Evolutionary conservation across 2,329 filamentous ascomycete species (phyloP).

Genomic region (Calonectria hongkongensis): DNA sequence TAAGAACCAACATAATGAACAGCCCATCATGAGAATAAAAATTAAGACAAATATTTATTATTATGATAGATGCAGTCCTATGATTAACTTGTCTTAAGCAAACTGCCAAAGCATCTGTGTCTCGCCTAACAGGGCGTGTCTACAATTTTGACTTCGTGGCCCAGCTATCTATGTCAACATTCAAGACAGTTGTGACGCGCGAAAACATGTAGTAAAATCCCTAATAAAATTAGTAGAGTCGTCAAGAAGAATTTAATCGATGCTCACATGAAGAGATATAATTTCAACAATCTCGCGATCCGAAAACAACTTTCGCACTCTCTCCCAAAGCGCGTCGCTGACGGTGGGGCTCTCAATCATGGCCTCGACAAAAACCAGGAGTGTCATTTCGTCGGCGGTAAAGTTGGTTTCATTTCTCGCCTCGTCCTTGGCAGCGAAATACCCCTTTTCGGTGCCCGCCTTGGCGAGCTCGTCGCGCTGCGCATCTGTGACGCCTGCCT

Average conservation of each 20-base stretch:
- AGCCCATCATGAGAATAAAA: too few species aligned
- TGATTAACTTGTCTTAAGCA: too few species aligned
- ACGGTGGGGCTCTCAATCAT: background rate
- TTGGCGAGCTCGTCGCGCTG: background rate
- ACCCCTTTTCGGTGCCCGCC: background rate
- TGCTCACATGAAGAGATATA: background rate
- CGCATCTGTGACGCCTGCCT: background rate
- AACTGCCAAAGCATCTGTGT: too few species aligned
- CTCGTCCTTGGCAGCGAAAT: background rate
- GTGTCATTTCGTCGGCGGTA: background rate
- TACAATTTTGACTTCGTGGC: background rate
- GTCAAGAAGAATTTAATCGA: background rate
- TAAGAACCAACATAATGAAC: too few species aligned
- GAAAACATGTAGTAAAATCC: slow-evolving; percentile 7
- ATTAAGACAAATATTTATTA: too few species aligned
- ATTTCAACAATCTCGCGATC: background rate
- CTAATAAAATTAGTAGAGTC: background rate
- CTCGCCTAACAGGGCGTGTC: too few species aligned
- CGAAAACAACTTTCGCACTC: background rate
- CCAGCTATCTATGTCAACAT: background rate
- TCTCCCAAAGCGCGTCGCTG: background rate
- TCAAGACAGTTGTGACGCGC: background rate
- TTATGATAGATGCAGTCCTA: too few species aligned
- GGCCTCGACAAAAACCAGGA: background rate
- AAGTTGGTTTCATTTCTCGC: background rate